Evolutionary conservation across 2,329 filamentous ascomycete genomes (phyloP), one percentile per base, ranked within the genome.

Genomic region (Paecilomyces sp.): DNA sequence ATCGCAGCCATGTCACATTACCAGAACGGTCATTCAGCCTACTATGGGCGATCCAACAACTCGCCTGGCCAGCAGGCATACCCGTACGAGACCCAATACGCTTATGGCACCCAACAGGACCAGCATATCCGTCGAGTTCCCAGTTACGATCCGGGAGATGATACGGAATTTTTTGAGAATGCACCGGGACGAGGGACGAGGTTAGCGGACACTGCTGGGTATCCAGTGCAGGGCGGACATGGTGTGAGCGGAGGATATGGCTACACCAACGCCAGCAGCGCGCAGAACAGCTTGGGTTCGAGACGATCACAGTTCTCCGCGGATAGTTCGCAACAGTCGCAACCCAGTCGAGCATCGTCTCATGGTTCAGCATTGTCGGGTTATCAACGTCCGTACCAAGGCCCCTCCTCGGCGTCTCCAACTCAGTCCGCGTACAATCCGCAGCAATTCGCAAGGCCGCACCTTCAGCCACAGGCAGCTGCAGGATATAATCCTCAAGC

Each of bases 111-210:
- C 51, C 75, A 74, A 60, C 76, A 76, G 60, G 74, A 69, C 56
- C 72, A 72, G 60, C 68, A 75, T 53, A 71, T 79, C 63, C 77
- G 76, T 61, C 81, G 89, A 65, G 83, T 85, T 64, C 83, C 85
- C 55, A 93, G 88, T 78, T 92, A 90, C 78, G 87, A 91, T 72
- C 85, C 82, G 65, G 89, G 88, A 64, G 90, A 94, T 72, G 89
- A 93, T 71, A 79, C 81, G 55, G 75, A 78, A 55, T 84, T 86
- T 58, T 76, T 77, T 60, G 74, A 76, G 60, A 58, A 70, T 9
- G 57, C 69, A 9, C 65, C 66, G 52, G 65, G 65, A 31, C 65
- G 68, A 54, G 65, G 66, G 50, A 47, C 68, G 15, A 68, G 68
- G 59, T 72, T 75, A 60, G 71, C 70, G 47, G 77, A 77, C 58